Evolutionary conservation across 345 rosid species (phyloP), one percentile per base, ranked within the genome.

Genomic region (Arabis hirsuta): DNA sequence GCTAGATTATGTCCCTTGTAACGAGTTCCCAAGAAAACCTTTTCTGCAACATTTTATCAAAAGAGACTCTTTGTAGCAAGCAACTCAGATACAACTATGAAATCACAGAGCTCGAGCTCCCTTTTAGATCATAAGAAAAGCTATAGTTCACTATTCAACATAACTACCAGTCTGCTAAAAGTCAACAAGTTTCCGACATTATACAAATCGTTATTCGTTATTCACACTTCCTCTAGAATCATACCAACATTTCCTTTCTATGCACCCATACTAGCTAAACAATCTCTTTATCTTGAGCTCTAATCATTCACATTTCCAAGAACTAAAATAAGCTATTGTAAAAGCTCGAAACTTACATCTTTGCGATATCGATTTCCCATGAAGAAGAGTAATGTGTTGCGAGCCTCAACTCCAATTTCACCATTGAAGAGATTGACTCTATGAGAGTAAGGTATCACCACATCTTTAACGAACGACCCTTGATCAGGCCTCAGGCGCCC

Each of bases 341-440:
- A 27, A 27, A 3, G 2, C 29, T 27, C 44, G 38, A 53, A 29
- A 41, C 71, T 78, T 78, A 95, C 98, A 78, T 95, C 98, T 80
- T 92, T 95, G 59, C 97, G 85, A 72, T 84, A 95, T 5, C 98
- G 90, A 76, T 95, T 95, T 3, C 99, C 99, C 99, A 95, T 95
- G 82, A 95, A 95, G 81, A 95, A 95, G 77, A 95, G 81, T 67
- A 95, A 83, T 0, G 89, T 95, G 36, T 79, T 80, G 34, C 99
- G 82, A 19, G 81, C 71, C 44, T 85, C 71, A 2, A 88, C 85
- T 10, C 94, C 90, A 5, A 85, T 56, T 20, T 86, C 94, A 0
- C 98, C 99, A 3, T 50, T 81, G 69, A 83, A 95, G 43, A 82
- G 59, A 67, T 84, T 88, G 55, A 95, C 90, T 67, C 98, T 79